Evolutionary conservation across 2,329 filamentous ascomycete species (phyloP), one percentile per base, ranked within the genome.

Genomic region (Diplodia intermedia): DNA sequence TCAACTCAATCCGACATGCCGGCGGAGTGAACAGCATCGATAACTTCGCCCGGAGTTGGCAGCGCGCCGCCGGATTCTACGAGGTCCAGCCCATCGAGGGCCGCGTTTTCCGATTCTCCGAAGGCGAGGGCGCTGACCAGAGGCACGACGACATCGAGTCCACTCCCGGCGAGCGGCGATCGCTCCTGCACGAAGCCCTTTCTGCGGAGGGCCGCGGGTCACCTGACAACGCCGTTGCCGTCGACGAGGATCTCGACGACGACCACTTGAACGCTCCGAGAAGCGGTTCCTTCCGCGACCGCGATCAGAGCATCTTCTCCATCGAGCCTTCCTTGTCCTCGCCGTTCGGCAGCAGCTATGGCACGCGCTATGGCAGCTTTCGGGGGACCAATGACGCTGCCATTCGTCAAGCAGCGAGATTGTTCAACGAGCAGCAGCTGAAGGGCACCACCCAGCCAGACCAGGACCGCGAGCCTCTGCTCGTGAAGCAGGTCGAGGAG

Each of bases 11-110:
- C 23, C 74, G 91, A 72, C 89, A 97, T 69, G 90, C 92, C 57
- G 95, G 94, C 71, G 94, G 94, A 62, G 90, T 94, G 70, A 98
- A 98, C 83, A 96, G 92, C 79, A 91, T 98, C 74, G 90, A 95
- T 75, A 97, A 94, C 75, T 98, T 98, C 77, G 92, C 94, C 54
- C 88, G 91, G 69, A 97, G 92, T 73, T 97, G 93, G 91, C 92
- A 94, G 79, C 89, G 94, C 77, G 94, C 94, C 47, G 93, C 93
- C 31, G 90, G 86, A 68, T 98, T 98, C 79, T 87, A 89, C 71
- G 94, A 97, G 78, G 92, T 97, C 72, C 90, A 95, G 40, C 92
- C 93, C 5, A 89, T 91, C 67, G 88, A 89, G 18, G 60, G 60
- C 8, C 89, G 89, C 15, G 90, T 91, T 40, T 93, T 97, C 76